phyloP scores from a whole-genome alignment of 768 basidiomycete genomes.

The Cantharellus anzutake region DNA sequence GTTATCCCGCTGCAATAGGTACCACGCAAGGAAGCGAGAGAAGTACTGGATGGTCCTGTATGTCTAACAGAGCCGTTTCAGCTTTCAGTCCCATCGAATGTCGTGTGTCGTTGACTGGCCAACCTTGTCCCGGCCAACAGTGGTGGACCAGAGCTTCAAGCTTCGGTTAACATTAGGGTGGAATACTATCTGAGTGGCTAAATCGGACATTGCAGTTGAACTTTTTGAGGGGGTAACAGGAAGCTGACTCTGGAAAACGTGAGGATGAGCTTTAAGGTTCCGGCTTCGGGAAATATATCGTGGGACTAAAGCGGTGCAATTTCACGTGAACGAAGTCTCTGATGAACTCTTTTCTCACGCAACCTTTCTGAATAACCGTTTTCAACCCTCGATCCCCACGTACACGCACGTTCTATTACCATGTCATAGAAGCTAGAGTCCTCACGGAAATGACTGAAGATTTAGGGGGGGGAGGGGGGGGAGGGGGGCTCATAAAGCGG shows the following conservation, averaged over 20 bases:
- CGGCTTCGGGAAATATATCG: background rate
- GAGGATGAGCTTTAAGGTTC: background rate
- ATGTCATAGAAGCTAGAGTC: too few relatives aligned
- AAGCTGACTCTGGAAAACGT: background rate
- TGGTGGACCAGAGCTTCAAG: slow-evolving; percentile 63
- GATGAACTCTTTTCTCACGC: too few relatives aligned
- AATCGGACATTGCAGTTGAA: background rate
- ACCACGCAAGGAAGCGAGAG: slow-evolving; percentile 76
- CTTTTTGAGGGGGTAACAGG: background rate
- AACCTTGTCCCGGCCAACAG: slow-evolving; percentile 83
- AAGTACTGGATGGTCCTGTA: slow-evolving; percentile 88
- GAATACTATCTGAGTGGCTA: slow-evolving; percentile 41
- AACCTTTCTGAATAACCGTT: too few relatives aligned
- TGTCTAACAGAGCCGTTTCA: slow-evolving; percentile 27
- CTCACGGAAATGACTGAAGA: too few relatives aligned
- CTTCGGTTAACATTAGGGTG: slow-evolving; percentile 64
- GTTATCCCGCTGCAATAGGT: slow-evolving; percentile 45
- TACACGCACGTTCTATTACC: too few relatives aligned
- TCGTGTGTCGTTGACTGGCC: slow-evolving; percentile 5
- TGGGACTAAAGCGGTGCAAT: background rate
- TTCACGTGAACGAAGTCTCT: too few relatives aligned
- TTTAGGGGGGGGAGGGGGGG: too few relatives aligned
- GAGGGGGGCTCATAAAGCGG: too few relatives aligned
- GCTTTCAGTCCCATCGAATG: background rate
- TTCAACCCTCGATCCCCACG: too few relatives aligned